Base-by-base conservation (phyloP, 192 early-diverging fungal genomes). In the Neocallimastix lanati region DNA sequence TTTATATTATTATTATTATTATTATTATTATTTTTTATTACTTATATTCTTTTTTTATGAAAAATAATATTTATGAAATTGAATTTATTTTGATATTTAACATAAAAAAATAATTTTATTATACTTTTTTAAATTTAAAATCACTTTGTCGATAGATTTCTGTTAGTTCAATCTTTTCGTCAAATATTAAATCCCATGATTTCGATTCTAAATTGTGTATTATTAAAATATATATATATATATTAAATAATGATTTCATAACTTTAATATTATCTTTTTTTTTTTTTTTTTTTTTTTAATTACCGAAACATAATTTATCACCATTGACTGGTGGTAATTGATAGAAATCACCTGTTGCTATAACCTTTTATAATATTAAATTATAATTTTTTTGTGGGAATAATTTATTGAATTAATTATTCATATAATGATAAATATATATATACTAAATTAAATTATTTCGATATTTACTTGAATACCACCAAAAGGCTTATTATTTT, bases 71-170 rank as follows among this genome's bases (percentile, higher is more conserved):
- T n/a, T n/a, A n/a, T n/a, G n/a, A n/a, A n/a, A n/a, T n/a, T n/a
- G n/a, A n/a, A n/a, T n/a, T n/a, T n/a, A n/a, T n/a, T n/a, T n/a
- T n/a, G n/a, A n/a, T n/a, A n/a, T n/a, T n/a, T n/a, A n/a, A n/a
- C n/a, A n/a, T n/a, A n/a, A n/a, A n/a, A n/a, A n/a, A n/a, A n/a
- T n/a, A n/a, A n/a, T n/a, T n/a, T n/a, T n/a, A n/a, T n/a, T n/a
- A n/a, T 50, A 50, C 40, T 28, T 91, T 85, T 78, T 94, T 85
- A 79, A 98, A 94, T 25, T 79, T 86, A 85, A 85, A 83, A 82
- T 98, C 95, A 82, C 89, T 92, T 79, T 98, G 96, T 29, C 96
- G 84, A 80, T 94, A 98, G 28, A 96, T 93, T 76, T 92, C 88
- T 13, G 86, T 91, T 77, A 98, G 80, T 84, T 93, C 84, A 29